Evolutionary conservation across 305 asterid genomes (phyloP).

Genomic region (Solanum hybrid): DNA sequence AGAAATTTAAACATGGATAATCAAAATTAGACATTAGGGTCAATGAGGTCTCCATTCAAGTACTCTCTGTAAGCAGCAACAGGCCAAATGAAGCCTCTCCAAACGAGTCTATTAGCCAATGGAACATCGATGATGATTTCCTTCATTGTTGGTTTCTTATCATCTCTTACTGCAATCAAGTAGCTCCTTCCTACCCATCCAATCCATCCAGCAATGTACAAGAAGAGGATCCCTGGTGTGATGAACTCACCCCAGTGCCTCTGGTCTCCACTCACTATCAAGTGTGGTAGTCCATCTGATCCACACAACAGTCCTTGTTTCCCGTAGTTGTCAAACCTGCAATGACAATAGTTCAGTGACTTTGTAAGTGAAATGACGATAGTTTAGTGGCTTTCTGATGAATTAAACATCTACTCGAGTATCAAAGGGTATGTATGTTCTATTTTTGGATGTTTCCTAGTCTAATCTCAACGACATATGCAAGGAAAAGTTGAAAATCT

Average conservation of each 20-base stretch:
- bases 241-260: slow-evolving; percentile 97
- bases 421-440: not conserved
- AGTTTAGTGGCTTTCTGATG: not conserved
- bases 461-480: not conserved
- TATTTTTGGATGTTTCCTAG: not conserved
- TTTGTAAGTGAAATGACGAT: not conserved
- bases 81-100: slow-evolving; percentile 98
- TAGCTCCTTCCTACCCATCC: slow-evolving; percentile 99
- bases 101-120: slow-evolving; percentile 54
- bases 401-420: not conserved
- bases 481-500: not conserved
- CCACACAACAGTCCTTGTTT: slow-evolving; percentile 87
- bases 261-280: slow-evolving; percentile 97
- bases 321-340: slow-evolving; percentile 76
- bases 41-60: slow-evolving; percentile 76
- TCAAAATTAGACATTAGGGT: slow-evolving; percentile 48
- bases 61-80: slow-evolving; percentile 88
- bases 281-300: slow-evolving; percentile 80
- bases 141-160: slow-evolving; percentile 79
- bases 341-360: not conserved
- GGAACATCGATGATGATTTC: slow-evolving; percentile 96
- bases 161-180: slow-evolving; percentile 82
- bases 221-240: slow-evolving; percentile 81
- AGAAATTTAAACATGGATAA: not conserved
- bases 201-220: slow-evolving; percentile 94